phyloP scores from a whole-genome alignment of 768 basidiomycete genomes.

The Leccinum rimulosum region DNA sequence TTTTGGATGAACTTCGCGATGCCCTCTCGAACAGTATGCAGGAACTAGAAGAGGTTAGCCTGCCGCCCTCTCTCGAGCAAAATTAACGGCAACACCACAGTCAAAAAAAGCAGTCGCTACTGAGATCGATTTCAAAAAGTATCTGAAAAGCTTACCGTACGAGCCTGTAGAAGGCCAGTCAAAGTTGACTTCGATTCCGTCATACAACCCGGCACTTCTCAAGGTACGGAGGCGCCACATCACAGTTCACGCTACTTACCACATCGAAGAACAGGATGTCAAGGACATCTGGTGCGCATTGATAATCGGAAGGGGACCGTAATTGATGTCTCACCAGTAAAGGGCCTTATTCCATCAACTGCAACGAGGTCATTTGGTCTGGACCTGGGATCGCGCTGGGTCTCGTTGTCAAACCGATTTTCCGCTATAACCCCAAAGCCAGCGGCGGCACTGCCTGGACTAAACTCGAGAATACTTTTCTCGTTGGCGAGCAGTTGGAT shows the following conservation, averaged over 20 bases:
- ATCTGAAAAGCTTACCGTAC: slow-evolving; percentile 8
- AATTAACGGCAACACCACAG: slow-evolving; percentile 7
- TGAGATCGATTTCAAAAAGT: slow-evolving; percentile 18
- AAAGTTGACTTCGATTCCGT: slow-evolving; percentile 7
- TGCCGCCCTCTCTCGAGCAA: not conserved
- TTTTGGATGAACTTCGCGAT: slow-evolving; percentile 18
- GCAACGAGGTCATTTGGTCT: slow-evolving; percentile 23
- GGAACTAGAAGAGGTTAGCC: slow-evolving; percentile 24
- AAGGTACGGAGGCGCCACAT: slow-evolving; percentile 15
- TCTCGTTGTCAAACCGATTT: slow-evolving; percentile 23
- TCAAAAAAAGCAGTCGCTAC: slow-evolving; percentile 7
- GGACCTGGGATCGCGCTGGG: slow-evolving; percentile 22
- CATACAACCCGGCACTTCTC: not conserved
- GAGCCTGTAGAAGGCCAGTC: slow-evolving; percentile 13
- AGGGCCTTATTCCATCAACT: slow-evolving; percentile 11
- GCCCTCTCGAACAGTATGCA: slow-evolving; percentile 13
- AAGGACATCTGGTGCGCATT: slow-evolving; percentile 9
- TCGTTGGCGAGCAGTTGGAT: slow-evolving; percentile 18
- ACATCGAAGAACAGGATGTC: slow-evolving; percentile 4
- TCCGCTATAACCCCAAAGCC: slow-evolving; percentile 28
- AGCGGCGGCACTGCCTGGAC: slow-evolving; percentile 16
- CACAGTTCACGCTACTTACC: not conserved
- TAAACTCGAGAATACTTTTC: slow-evolving; percentile 9
- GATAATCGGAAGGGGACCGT: not conserved
- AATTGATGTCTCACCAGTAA: slow-evolving; percentile 6